Base-by-base conservation (phyloP, 192 early-diverging fungal species). In the Coemansia nantahalensis region DNA sequence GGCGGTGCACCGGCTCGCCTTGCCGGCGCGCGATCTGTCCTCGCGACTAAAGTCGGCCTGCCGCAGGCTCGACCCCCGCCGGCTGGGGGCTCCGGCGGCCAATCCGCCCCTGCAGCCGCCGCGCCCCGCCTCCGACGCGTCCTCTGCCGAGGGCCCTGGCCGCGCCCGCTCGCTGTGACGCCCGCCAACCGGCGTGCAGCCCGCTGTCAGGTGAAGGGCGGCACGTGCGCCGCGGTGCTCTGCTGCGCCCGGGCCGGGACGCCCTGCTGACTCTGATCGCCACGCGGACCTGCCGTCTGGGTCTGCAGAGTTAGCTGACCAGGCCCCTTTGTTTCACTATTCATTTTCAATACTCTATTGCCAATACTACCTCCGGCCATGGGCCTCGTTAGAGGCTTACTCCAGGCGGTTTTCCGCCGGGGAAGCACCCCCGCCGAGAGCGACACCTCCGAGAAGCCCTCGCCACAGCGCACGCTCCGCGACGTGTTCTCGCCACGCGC, bases 1-100 rank as follows among this genome's bases (percentile, higher is more conserved):
- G 46, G 61, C 54, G 49, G 56, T 54, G 19, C 57, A 73, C 40
- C 59, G 54, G 46, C 51, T 51, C 45, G 31, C 42, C 16, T 58
- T 54, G 17, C 59, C 66, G 17, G 55, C 62, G 21, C 55, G 65
- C 38, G 71, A 75, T 8, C 48, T 75, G 15, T 68, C 71, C 34
- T 63, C 64, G 6, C 63, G 61, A 39, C 36, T 75, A 47, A 75
- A 75, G 53, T 68, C 64, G 12, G 71, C 71, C 12, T 75, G 65
- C 49, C 64, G 65, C 43, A 62, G 61, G 33, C 71, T 75, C 35
- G 61, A 68, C 31, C 71, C 71, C 6, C 66, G 66, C 39, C 59
- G 71, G 5, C 47, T 67, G 51, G 48, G 44, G 4, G 53, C 47
- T n/a, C n/a, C 46, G 18, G 37, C 43, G 47, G 42, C 3, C 62